Percentiles rank a stretch among this genome's conserved stretches.
Conservation (phyloP, 129 eudicot genomes). For the Chrysanthemum makinoi region DNA sequence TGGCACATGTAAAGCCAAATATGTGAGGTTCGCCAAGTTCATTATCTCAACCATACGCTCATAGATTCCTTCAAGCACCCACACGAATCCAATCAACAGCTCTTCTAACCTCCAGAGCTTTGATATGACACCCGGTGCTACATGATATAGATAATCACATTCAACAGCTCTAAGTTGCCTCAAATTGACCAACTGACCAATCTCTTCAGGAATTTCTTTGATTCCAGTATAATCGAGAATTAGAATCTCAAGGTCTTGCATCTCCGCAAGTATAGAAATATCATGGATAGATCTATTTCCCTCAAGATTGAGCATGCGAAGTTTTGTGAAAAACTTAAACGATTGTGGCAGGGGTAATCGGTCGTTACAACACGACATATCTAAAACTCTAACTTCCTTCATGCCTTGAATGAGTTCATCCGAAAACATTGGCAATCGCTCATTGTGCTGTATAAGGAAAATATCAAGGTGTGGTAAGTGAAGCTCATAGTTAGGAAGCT, state of each 20-base stretch:
- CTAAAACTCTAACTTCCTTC: slow-evolving; percentile 16
- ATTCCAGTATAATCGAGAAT: background rate
- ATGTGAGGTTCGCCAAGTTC: background rate
- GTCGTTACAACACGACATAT: background rate
- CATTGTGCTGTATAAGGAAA: background rate
- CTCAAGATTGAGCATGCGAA: background rate
- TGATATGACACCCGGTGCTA: background rate
- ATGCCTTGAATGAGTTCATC: slow-evolving; percentile 13
- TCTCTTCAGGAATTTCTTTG: slow-evolving; percentile 7
- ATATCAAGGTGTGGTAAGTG: background rate
- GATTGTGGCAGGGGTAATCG: slow-evolving; percentile 4
- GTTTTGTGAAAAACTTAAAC: slow-evolving; percentile 1
- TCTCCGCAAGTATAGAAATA: slow-evolving; percentile 17
- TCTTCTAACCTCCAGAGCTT: background rate
- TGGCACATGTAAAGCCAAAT: background rate
- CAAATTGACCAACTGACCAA: slow-evolving; percentile 12
- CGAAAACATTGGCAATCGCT: background rate
- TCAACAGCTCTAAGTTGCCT: background rate
- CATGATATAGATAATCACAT: background rate
- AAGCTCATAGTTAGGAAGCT: slow-evolving; percentile 8
- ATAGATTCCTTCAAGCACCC: background rate
- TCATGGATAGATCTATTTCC: background rate
- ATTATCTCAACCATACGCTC: background rate
- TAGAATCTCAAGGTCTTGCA: slow-evolving; percentile 12
- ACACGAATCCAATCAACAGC: background rate